Conservation (phyloP, 352 stramenopile species). For the Thalassiosira gravida region DNA sequence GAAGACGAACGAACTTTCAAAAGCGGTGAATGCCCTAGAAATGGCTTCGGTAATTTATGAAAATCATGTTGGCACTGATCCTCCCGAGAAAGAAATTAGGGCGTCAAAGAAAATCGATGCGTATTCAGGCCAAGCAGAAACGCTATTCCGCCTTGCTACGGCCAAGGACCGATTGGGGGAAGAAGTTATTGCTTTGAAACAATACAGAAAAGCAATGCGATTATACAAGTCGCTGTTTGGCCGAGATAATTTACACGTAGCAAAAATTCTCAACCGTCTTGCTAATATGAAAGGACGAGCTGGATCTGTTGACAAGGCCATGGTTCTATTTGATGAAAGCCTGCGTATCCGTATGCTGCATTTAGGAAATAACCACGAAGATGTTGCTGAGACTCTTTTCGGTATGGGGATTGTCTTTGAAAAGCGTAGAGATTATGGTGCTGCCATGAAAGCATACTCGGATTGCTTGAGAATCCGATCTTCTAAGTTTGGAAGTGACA, state of each 20-base stretch:
- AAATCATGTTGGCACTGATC: constrained; percentile 53
- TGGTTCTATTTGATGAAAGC: constrained; percentile 74
- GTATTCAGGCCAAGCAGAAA: constrained; percentile 67
- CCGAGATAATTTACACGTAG: constrained; percentile 56
- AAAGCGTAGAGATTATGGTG: constrained; percentile 63
- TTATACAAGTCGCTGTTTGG: constrained; percentile 69
- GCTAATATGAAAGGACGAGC: constrained; percentile 69
- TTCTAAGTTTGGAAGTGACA: constrained; percentile 63
- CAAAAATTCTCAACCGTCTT: constrained; percentile 66
- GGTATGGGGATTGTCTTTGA: constrained; percentile 56
- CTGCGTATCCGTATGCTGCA: constrained; percentile 71
- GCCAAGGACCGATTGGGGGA: constrained; percentile 59
- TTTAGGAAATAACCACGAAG: constrained; percentile 69
- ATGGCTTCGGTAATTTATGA: constrained; percentile 64
- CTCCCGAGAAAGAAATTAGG: constrained; percentile 61
- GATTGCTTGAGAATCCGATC: constrained; percentile 69
- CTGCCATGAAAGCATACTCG: constrained; percentile 71
- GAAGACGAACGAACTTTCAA: constrained; percentile 58
- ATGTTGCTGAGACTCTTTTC: constrained; percentile 70
- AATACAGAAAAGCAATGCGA: constrained; percentile 61
- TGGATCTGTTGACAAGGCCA: constrained; percentile 69
- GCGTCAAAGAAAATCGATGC: constrained; percentile 47
- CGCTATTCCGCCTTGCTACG: constrained; percentile 63
- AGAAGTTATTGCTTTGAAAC: constrained; percentile 61
- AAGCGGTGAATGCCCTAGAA: constrained; percentile 55